phyloP scores from a whole-genome alignment of 352 stramenopile genomes.

The Globisporangium okanoganense region DNA sequence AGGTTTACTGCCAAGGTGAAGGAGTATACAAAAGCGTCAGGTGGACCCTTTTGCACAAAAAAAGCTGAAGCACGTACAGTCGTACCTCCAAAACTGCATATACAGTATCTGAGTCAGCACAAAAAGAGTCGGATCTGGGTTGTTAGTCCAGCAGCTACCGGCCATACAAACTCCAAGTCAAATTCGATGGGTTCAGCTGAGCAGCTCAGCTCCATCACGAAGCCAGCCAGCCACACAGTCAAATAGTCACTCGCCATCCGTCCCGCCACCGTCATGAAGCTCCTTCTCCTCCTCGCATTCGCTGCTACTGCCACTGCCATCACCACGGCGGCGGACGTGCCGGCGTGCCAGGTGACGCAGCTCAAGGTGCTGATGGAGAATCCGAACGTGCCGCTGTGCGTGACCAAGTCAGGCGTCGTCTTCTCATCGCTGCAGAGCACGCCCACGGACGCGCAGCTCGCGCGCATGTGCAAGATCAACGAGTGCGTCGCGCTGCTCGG shows the following conservation, averaged over 20 bases:
- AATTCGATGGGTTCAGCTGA: neutral
- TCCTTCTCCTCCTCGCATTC: neutral
- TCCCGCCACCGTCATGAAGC: constrained; percentile 4
- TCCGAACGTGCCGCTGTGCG: constrained; percentile 8
- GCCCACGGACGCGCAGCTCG: constrained; percentile 15
- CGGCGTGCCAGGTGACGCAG: neutral
- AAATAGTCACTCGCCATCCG: neutral
- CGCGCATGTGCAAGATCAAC: constrained; percentile 24
- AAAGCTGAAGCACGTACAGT: no score
- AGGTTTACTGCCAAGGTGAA: no score
- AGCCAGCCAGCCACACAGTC: neutral
- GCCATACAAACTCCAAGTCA: neutral
- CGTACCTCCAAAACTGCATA: no score
- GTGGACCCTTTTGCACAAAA: no score
- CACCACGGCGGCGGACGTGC: neutral
- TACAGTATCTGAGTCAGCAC: no score
- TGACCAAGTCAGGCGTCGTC: constrained; percentile 6
- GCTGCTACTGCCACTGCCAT: neutral
- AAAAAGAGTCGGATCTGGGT: neutral
- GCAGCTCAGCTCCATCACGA: neutral
- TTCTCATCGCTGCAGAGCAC: constrained; percentile 2
- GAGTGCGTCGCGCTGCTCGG: constrained; percentile 27
- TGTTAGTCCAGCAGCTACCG: no score
- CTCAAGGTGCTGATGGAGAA: constrained; percentile 3
- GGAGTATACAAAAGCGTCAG: no score